Evolutionary conservation across 805 yeast species (phyloP), one percentile per base, ranked within the genome.

Genomic region (Ogataea paradorogensis): DNA sequence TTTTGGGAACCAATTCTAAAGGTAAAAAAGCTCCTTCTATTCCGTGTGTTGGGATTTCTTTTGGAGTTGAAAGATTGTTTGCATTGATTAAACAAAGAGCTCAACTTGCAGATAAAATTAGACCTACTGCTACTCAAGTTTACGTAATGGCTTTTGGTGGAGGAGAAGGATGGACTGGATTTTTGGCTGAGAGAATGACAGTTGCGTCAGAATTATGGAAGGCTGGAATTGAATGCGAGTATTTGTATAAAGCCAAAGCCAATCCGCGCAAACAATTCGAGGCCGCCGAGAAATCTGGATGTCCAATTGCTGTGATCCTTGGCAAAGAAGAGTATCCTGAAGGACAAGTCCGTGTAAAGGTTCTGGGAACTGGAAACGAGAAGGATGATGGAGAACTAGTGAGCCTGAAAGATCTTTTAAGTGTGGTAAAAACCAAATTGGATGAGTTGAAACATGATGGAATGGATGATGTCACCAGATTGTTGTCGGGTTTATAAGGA

Each of bases 121-220:
- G 93, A 53, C 80, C 97, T 25, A 75, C 90, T 21, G 80, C 91
- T 27, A 95, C 99, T 14, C 95, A 93, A 63, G 98, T 87, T 10
- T 93, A 73, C 58, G 83, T 93, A 35, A 90, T 93, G 96, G 98
- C 99, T 1, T 90, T 93, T 58, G 99, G 99, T 51, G 98, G 97
- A 56, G 99, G 98, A 56, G 85, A 85, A 54, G 95, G 84, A 46
- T 90, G 97, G 97, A 80, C 73, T 45, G 99, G 98, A 6, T 88
- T 86, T 69, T 69, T 93, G 56, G 77, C 80, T 42, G 97, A 93
- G 69, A 83, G 99, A 70, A 89, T 93, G 96, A 55, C 74, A 22
- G 76, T 93, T 33, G 80, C 96, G 38, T 82, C 87, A 56, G 63
- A 71, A 53, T 74, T 93, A 53, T 93, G 99, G 99, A 71, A 71